phyloP scores from a whole-genome alignment of 2,329 filamentous ascomycete species.

The Colletotrichum lentis region DNA sequence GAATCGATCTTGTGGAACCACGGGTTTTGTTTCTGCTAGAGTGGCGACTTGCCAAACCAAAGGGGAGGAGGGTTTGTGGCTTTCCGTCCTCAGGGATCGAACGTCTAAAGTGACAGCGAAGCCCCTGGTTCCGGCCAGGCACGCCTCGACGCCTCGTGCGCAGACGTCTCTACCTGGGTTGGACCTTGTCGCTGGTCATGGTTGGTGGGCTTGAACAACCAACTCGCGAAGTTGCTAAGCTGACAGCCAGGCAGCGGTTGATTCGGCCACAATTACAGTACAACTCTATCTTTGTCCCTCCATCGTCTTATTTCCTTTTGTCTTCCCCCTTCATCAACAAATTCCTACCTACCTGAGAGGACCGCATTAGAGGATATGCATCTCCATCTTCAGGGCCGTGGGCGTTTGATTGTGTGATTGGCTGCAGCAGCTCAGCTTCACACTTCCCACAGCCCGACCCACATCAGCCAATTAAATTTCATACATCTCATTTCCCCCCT shows the following conservation, averaged over 20 bases:
- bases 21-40: neutral
- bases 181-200: conserved; percentile 11
- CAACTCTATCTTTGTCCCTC: neutral
- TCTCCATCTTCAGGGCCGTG: too few species aligned
- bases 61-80: neutral
- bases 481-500: neutral
- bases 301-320: too few species aligned
- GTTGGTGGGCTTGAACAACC: neutral
- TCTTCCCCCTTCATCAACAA: too few species aligned
- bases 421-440: neutral
- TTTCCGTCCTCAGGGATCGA: neutral
- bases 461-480: neutral
- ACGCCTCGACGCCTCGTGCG: conserved; percentile 30
- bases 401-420: neutral
- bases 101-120: conserved; percentile 18
- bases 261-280: neutral
- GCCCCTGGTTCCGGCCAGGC: conserved; percentile 25
- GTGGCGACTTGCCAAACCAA: neutral
- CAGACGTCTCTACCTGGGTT: conserved; percentile 13
- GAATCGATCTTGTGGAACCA: neutral
- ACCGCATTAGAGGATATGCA: too few species aligned
- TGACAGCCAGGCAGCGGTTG: neutral
- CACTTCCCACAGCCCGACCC: neutral
- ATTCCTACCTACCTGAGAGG: too few species aligned
- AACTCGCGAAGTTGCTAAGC: neutral